Evolutionary conservation across 805 yeast species (phyloP), one percentile per base, ranked within the genome.

Genomic region (Wickerhamomyces chaumierensis): DNA sequence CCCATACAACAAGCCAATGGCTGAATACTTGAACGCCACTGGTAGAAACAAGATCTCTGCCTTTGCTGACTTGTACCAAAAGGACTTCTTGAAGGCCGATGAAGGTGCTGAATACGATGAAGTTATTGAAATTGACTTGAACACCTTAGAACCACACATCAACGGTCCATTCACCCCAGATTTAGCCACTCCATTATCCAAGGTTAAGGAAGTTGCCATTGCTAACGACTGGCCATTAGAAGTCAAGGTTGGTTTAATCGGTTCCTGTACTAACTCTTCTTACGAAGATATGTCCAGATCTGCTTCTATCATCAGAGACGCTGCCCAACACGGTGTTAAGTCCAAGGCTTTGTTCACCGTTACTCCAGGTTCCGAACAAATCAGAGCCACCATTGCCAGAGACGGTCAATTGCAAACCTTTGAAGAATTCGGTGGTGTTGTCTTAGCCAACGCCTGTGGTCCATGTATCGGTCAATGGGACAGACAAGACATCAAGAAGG

Each of bases 401-500:
- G 97, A 90, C 63, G 96, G 97, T 46, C 81, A 83, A 63, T 76
- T 90, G 52, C 70, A 81, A 52, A 81, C 92, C 50, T 87, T 90
- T 65, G 78, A 80, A 58, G 86, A 85, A 56, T 83, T 81, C 55
- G 96, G 96, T 52, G 97, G 95, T 61, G 73, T 81, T 44, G 96
- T 90, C 40, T 71, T 90, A 59, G 96, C 97, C 45, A 90, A 90
- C 61, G 97, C 97, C 42, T 90, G 97, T 73, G 97, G 97, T 58
- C 97, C 97, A 60, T 88, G 97, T 75, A 88, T 88, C 60, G 97
- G 97, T 58, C 96, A 90, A 73, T 90, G 97, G 97, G 96, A 88
- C 64, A 82, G 97, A 68, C 82, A 73, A 57, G 88, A 84, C 62
- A 77, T 85, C 63, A 78, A 84, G 71, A 86, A 84, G 73, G 92